These are phyloP conservation scores for Condylostoma magnum DNA, from an alignment of 169 alveolate genomes.

Conservation along the genomic window DNA sequence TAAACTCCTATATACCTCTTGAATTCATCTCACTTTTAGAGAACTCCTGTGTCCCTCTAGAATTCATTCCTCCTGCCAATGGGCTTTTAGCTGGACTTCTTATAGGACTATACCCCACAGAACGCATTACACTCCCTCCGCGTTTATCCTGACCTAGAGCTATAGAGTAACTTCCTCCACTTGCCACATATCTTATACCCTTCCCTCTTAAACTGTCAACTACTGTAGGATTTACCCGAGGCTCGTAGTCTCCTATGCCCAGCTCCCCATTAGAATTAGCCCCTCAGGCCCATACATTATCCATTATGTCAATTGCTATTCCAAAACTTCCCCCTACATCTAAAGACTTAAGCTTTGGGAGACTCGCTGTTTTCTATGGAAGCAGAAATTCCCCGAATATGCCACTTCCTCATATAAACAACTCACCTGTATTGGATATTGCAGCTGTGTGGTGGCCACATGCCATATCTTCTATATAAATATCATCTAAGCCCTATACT, in stretches of 20 bases:
- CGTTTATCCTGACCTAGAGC: constrained; percentile 22
- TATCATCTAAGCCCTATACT: constrained; percentile 1
- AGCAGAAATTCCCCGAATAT: constrained; percentile 34
- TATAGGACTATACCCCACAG: too few species aligned
- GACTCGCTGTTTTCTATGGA: constrained; percentile 5
- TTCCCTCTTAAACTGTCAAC: not conserved
- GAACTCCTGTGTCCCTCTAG: too few species aligned
- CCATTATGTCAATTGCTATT: constrained; percentile 30
- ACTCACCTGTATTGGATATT: constrained; percentile 26
- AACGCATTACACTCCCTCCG: too few species aligned
- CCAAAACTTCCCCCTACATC: constrained; percentile 35
- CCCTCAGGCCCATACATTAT: constrained; percentile 48
- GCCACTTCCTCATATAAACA: constrained; percentile 50
- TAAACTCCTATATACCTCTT: too few species aligned
- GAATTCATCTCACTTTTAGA: too few species aligned
- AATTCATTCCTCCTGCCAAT: too few species aligned
- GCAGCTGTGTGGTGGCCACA: constrained; percentile 49
- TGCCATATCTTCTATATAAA: constrained; percentile 19
- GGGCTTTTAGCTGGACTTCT: too few species aligned
- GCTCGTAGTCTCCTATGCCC: constrained; percentile 45
- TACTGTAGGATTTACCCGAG: constrained; percentile 30
- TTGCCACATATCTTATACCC: not conserved
- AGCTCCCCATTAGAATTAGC: constrained; percentile 49
- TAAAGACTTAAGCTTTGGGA: constrained; percentile 12
- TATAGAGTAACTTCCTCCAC: constrained; percentile 21